These are phyloP conservation scores for Ceratonia siliqua DNA, from an alignment of 306 rosid species.

Conservation along the genomic window DNA sequence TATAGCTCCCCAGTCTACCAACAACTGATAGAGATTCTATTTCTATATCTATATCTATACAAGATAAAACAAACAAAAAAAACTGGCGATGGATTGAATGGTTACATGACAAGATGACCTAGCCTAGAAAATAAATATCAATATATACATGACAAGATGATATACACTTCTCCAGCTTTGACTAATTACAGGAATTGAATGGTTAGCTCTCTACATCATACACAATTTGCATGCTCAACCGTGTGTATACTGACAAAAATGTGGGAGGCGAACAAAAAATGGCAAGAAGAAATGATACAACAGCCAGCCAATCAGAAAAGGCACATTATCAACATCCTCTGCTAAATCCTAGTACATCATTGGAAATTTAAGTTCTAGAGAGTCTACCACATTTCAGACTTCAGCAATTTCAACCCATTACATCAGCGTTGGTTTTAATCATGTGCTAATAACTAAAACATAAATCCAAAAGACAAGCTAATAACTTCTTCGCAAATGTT, in stretches of 20 bases:
- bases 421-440: constrained; percentile 59
- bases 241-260: not conserved
- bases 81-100: constrained; percentile 27
- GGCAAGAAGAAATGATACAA: constrained; percentile 42
- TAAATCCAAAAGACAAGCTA: constrained; percentile 52
- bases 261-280: not conserved
- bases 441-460: constrained; percentile 56
- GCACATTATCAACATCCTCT: constrained; percentile 68
- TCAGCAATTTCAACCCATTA: constrained; percentile 70
- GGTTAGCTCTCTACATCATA: constrained; percentile 65
- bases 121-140: constrained; percentile 21
- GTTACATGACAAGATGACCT: too few relatives aligned
- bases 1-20: not conserved
- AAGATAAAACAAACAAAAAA: constrained; percentile 19
- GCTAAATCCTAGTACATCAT: constrained; percentile 78
- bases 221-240: constrained; percentile 45
- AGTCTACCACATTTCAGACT: constrained; percentile 68
- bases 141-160: constrained; percentile 38
- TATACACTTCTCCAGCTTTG: constrained; percentile 46
- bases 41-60: not conserved
- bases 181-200: constrained; percentile 42
- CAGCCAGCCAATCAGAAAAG: constrained; percentile 58
- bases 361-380: constrained; percentile 54
- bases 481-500: constrained; percentile 59
- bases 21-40: not conserved